Evolutionary conservation across 2,329 filamentous ascomycete species (phyloP).

Genomic region (Pseudonectria buxi): DNA sequence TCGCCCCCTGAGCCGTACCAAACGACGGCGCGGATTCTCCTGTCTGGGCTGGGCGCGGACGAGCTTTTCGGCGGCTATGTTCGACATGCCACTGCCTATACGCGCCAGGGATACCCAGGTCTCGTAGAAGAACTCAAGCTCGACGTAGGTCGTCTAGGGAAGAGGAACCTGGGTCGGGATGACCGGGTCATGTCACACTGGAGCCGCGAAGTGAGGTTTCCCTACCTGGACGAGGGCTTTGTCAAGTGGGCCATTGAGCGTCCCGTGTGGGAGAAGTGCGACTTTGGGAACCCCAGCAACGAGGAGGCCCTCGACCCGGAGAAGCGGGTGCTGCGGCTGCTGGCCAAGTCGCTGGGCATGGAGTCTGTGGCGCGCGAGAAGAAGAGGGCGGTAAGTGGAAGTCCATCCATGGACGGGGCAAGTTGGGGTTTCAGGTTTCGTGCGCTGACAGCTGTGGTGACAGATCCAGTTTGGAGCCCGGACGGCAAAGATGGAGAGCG

Average conservation of each 20-base stretch:
- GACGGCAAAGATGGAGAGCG: constrained; percentile 75
- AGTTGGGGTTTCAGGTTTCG: too few species aligned
- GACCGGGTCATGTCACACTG: constrained; percentile 87
- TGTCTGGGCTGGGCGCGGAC: constrained; percentile 91
- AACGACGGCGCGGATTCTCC: constrained; percentile 71
- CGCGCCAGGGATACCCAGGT: constrained; percentile 59
- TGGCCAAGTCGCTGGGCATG: constrained; percentile 72
- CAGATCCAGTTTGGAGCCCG: constrained; percentile 77
- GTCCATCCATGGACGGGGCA: background rate
- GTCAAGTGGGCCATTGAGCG: constrained; percentile 70
- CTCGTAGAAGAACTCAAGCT: constrained; percentile 77
- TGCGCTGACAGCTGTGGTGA: constrained; percentile 8
- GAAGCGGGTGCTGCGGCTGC: constrained; percentile 72
- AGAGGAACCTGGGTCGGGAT: constrained; percentile 91
- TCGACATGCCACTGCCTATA: constrained; percentile 72
- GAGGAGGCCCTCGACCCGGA: constrained; percentile 56
- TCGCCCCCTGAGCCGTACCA: constrained; percentile 41
- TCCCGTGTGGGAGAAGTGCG: constrained; percentile 80
- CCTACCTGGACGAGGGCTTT: constrained; percentile 81
- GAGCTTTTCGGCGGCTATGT: constrained; percentile 93
- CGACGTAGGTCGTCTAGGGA: constrained; percentile 78
- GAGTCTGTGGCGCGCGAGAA: constrained; percentile 69
- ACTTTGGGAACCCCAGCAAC: constrained; percentile 55
- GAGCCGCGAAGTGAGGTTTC: constrained; percentile 82
- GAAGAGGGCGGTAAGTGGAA: constrained; percentile 69